These are phyloP conservation scores for Medicago lupulina DNA, from an alignment of 306 rosid species.

Conservation along the genomic window DNA sequence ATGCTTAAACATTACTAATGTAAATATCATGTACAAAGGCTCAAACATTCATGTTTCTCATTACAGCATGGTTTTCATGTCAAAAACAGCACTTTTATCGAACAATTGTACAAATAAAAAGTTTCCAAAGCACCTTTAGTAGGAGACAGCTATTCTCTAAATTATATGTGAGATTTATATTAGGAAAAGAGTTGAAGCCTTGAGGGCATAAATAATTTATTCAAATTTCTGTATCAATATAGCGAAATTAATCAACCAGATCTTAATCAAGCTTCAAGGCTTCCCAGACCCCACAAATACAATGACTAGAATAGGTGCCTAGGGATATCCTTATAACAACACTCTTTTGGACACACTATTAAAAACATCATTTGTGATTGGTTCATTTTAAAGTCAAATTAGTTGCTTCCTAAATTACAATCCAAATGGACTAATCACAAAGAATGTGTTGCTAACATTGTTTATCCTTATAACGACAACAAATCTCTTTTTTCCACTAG, in stretches of 20 bases:
- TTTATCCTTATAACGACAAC: not conserved
- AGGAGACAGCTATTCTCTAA: constrained; percentile 19
- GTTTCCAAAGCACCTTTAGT: constrained; percentile 1
- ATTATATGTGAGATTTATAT: not conserved
- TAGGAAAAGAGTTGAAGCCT: constrained; percentile 8
- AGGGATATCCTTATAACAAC: not conserved
- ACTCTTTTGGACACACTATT: not conserved
- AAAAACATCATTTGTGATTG: not conserved
- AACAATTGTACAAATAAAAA: constrained; percentile 8
- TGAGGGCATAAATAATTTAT: constrained; percentile 16
- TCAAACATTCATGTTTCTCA: constrained; percentile 11
- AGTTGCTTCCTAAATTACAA: not conserved
- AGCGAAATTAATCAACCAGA: constrained; percentile 14
- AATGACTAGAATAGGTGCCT: not conserved
- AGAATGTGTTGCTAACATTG: not conserved
- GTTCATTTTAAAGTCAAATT: not conserved
- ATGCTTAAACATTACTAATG: constrained; percentile 20
- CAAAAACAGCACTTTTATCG: constrained; percentile 18
- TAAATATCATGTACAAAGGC: constrained; percentile 17
- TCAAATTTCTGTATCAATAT: not conserved
- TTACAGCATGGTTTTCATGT: constrained; percentile 19
- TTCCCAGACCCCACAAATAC: not conserved
- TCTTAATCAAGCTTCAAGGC: constrained; percentile 5
- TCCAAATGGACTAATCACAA: constrained; percentile 11
- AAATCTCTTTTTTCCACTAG: not conserved